Evolutionary conservation across 2,329 filamentous ascomycete genomes (phyloP).

Genomic region (Hymenoscyphus infarciens): DNA sequence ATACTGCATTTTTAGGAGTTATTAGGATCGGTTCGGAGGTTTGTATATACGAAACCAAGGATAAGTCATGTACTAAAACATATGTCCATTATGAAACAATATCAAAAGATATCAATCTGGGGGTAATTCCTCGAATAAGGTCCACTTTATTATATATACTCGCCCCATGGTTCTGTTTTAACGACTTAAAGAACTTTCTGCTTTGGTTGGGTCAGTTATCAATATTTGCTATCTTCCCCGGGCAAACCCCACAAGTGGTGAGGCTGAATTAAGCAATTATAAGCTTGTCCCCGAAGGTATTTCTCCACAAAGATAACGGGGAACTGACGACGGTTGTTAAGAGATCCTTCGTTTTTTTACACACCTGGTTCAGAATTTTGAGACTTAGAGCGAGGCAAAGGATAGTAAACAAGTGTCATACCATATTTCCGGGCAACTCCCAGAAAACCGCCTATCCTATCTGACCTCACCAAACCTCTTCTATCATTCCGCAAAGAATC

Average conservation of each 20-base stretch:
- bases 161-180: neutral
- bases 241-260: neutral
- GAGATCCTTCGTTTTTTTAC: neutral
- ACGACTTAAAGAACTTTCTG: neutral
- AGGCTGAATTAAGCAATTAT: slow-evolving; percentile 1
- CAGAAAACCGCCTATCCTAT: neutral
- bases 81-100: neutral
- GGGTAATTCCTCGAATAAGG: neutral
- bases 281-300: neutral
- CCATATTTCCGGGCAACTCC: neutral
- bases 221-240: neutral
- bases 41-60: neutral
- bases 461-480: neutral
- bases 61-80: slow-evolving; percentile 1
- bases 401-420: neutral
- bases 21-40: neutral
- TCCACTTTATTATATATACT: neutral
- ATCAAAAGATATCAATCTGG: neutral
- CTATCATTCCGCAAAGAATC: neutral
- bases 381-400: no score
- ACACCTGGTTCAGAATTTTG: no score
- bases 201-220: neutral
- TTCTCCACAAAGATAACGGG: slow-evolving; percentile 4
- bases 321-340: slow-evolving; percentile 3
- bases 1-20: slow-evolving; percentile 1